These are phyloP conservation scores for Spergularia marina DNA, from an alignment of 148 eudicot genomes.

Conservation along the genomic window DNA sequence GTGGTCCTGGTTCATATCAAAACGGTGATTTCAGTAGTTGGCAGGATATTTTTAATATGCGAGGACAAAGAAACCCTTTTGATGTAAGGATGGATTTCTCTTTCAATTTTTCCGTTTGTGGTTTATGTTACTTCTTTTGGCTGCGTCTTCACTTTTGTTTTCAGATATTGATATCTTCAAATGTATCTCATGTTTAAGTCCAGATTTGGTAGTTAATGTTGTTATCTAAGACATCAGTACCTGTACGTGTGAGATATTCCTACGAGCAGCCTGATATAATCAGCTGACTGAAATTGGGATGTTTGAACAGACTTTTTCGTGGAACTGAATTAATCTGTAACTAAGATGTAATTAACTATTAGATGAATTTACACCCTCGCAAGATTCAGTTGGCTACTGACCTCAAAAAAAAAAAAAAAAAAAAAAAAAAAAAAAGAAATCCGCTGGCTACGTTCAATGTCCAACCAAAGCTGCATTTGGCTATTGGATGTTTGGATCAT, in stretches of 20 bases:
- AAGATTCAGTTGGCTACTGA: background rate
- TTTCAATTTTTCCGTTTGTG: background rate
- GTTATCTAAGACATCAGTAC: too few species aligned
- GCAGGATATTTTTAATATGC: constrained; percentile 41
- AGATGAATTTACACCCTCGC: background rate
- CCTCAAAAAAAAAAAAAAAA: too few species aligned
- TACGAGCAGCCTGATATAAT: background rate
- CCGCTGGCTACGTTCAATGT: background rate
- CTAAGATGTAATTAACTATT: background rate
- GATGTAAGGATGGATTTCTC: constrained; percentile 48
- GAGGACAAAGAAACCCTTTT: constrained; percentile 24
- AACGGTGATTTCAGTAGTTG: constrained; percentile 44
- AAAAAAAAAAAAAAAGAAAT: too few species aligned
- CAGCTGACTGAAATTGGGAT: background rate
- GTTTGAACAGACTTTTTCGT: background rate
- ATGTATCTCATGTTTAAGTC: background rate
- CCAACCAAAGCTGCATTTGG: too few species aligned
- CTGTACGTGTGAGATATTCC: background rate
- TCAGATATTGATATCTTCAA: background rate
- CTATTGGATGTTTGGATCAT: too few species aligned
- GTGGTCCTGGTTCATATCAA: constrained; percentile 43
- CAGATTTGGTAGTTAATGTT: background rate
- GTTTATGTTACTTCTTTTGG: background rate
- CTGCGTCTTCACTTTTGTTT: background rate
- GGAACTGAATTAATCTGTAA: background rate